Conservation (phyloP, 768 basidiomycete genomes). For the Serendipita vermifera region DNA sequence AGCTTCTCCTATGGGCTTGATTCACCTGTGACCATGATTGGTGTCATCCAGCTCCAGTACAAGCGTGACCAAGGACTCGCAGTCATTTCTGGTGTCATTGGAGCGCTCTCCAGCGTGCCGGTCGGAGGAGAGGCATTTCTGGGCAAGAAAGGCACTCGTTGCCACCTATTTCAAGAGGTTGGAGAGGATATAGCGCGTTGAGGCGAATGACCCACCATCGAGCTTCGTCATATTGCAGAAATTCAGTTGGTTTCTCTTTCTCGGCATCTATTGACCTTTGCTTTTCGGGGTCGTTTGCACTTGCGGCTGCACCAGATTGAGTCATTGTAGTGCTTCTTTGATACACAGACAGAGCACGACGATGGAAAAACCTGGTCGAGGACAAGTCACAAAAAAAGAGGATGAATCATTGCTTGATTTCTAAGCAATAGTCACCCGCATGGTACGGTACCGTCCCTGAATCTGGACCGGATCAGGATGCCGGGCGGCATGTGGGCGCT, state of each 20-base stretch:
- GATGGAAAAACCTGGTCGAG: no score
- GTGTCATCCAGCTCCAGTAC: conserved; percentile 59
- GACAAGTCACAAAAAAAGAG: no score
- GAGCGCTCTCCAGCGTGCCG: conserved; percentile 22
- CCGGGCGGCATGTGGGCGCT: no score
- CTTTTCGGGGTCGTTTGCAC: no score
- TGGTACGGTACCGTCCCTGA: no score
- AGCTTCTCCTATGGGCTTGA: neutral
- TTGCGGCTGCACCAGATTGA: no score
- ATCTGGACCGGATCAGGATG: no score
- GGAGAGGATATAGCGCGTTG: neutral
- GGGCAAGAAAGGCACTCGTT: conserved; percentile 14
- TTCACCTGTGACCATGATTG: conserved; percentile 35
- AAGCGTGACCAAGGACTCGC: conserved; percentile 17
- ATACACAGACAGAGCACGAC: no score
- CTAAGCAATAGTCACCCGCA: no score
- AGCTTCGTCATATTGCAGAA: neutral
- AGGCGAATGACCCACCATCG: neutral
- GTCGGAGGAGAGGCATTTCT: conserved; percentile 21
- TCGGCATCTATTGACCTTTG: no score
- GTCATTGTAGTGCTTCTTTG: no score
- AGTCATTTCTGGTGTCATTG: conserved; percentile 20
- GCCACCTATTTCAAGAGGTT: conserved; percentile 9
- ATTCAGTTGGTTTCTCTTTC: neutral
- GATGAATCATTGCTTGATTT: no score